phyloP scores from a whole-genome alignment of 2,329 filamentous ascomycete genomes.

The Cordyceps cateniannulata region DNA sequence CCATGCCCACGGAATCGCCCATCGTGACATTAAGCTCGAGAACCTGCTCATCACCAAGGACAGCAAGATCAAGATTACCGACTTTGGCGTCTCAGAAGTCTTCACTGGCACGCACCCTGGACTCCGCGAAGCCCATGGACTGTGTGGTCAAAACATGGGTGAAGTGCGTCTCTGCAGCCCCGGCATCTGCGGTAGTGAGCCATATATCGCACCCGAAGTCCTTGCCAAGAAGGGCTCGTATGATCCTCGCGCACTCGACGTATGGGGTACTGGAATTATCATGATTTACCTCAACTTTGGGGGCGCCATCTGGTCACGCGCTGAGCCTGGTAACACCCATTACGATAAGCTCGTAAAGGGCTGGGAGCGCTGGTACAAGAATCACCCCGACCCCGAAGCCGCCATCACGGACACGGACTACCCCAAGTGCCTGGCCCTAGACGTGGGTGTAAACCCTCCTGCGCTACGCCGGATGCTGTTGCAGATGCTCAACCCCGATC shows the following conservation, averaged over 20 bases:
- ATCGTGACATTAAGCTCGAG: conserved; percentile 86
- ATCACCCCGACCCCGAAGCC: conserved; percentile 37
- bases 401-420: conserved; percentile 52
- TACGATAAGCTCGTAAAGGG: conserved; percentile 60
- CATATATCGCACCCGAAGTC: conserved; percentile 85
- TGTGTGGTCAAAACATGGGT: conserved; percentile 67
- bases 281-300: conserved; percentile 71
- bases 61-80: conserved; percentile 82
- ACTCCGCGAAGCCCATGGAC: conserved; percentile 62
- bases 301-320: conserved; percentile 68
- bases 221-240: conserved; percentile 57
- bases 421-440: conserved; percentile 59
- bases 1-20: conserved; percentile 77
- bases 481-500: conserved; percentile 77
- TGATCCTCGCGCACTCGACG: conserved; percentile 74
- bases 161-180: conserved; percentile 66
- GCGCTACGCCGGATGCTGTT: conserved; percentile 65
- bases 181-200: conserved; percentile 77
- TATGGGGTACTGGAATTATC: conserved; percentile 81
- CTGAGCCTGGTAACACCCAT: conserved; percentile 47
- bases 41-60: conserved; percentile 74
- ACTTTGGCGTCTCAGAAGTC: conserved; percentile 85
- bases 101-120: conserved; percentile 79
- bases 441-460: conserved; percentile 58
- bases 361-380: conserved; percentile 62